Evolutionary conservation across 257 asterid genomes (phyloP).

Genomic region (Avicennia marina): DNA sequence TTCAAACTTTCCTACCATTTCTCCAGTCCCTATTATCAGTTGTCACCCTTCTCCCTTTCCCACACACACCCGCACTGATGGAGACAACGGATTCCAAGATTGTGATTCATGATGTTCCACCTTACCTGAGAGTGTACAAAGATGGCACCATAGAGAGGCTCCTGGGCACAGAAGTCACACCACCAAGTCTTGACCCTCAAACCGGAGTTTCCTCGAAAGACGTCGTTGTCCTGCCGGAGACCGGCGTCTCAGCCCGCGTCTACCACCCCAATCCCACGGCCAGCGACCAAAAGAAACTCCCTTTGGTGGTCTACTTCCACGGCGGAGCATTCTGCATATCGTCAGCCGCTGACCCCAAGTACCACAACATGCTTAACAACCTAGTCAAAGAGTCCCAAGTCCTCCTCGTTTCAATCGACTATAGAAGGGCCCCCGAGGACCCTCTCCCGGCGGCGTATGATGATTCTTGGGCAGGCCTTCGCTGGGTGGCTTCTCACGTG

Average conservation of each 20-base stretch:
- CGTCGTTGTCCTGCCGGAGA: slow-evolving; percentile 29
- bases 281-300: slow-evolving; percentile 29
- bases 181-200: slow-evolving; percentile 34
- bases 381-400: slow-evolving; percentile 40
- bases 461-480: slow-evolving; percentile 57
- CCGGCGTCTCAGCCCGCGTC: slow-evolving; percentile 48
- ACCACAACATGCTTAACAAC: slow-evolving; percentile 45
- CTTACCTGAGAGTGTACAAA: slow-evolving; percentile 42
- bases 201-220: slow-evolving; percentile 59
- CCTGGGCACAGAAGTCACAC: slow-evolving; percentile 39
- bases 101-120: slow-evolving; percentile 43
- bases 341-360: slow-evolving; percentile 46
- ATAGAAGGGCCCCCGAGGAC: slow-evolving; percentile 59
- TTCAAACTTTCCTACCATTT: no score
- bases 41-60: no score
- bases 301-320: slow-evolving; percentile 65
- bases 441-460: slow-evolving; percentile 69
- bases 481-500: slow-evolving; percentile 38
- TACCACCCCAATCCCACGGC: slow-evolving; percentile 34
- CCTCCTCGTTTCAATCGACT: slow-evolving; percentile 47
- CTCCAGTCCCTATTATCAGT: no score
- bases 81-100: slow-evolving; percentile 28
- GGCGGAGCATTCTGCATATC: slow-evolving; percentile 76
- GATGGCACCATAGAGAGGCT: slow-evolving; percentile 58
- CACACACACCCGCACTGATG: slow-evolving; percentile 10